Conservation (phyloP, 2,329 filamentous ascomycete genomes). For the Phaeophleospora eucalypticola region DNA sequence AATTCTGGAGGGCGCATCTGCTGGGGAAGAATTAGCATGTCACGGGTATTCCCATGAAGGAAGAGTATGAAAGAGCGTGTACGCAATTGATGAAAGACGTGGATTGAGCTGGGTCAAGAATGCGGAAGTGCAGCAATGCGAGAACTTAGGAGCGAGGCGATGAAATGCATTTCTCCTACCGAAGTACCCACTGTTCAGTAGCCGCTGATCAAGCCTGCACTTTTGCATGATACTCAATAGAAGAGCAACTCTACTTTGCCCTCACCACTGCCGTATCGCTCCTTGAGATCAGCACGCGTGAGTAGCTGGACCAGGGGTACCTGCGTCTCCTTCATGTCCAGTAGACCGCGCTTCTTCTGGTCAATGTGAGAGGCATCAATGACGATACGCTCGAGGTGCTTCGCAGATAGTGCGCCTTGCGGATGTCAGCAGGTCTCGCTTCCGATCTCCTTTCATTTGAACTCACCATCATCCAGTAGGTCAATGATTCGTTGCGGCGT, state of each 20-base stretch:
- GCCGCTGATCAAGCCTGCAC: too few species aligned
- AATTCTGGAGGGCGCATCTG: too few species aligned
- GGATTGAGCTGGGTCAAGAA: too few species aligned
- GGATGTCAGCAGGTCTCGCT: conserved; percentile 29
- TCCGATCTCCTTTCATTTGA: too few species aligned
- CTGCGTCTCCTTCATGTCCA: conserved; percentile 93
- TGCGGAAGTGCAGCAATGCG: too few species aligned
- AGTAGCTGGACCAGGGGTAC: conserved; percentile 74
- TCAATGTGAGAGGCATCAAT: conserved; percentile 92
- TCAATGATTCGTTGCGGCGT: conserved; percentile 81
- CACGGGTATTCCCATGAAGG: too few species aligned
- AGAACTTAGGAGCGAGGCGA: too few species aligned
- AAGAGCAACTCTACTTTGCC: conserved; percentile 59
- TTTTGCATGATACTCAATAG: conserved; percentile 51
- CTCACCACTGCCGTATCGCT: conserved; percentile 56
- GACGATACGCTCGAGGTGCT: conserved; percentile 71
- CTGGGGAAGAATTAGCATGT: too few species aligned
- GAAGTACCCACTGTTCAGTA: neutral
- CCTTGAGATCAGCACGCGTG: conserved; percentile 65
- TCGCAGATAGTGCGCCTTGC: conserved; percentile 67
- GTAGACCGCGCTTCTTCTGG: conserved; percentile 85
- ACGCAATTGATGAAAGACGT: too few species aligned
- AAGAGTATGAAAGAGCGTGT: too few species aligned
- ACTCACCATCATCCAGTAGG: conserved; percentile 75
- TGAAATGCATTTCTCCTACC: neutral